Base-by-base conservation (phyloP, 192 early-diverging fungal species). In the Gryganskiella cystojenkinii region DNA sequence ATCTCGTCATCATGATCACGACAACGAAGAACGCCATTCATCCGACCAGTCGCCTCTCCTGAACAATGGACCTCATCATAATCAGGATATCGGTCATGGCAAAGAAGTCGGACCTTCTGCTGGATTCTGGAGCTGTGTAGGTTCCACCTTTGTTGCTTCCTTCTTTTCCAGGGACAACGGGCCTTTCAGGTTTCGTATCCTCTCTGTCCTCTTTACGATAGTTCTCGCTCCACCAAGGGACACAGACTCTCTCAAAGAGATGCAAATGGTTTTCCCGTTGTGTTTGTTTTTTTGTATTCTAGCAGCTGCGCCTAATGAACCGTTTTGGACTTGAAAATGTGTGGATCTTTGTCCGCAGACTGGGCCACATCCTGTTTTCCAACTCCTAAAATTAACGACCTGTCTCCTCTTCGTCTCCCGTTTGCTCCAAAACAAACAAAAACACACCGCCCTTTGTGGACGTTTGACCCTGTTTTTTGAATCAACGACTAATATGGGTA, bases 51-150 rank as follows among this genome's bases (percentile, higher is more conserved):
- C 74, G n/a, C 74, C 74, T 2, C 60, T 78, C 8, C 42, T 78
- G 40, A 78, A 78, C 66, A 60, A 67, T 35, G 74, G 74, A 19
- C 56, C 63, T 2, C 74, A 69, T 59, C 43, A 55, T 47, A 68
- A 78, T 33, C 24, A 62, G 4, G 74, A 78, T 52, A 13, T 78
- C 15, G 74, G 74, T 9, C 74, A 78, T 54, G 74, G 74, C 6
- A 64, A 40, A 28, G 66, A 78, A 59, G 74, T 78, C 19, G 74
- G 74, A 8, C 74, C 74, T 25, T 78, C 74, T 31, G 74, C 74
- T 47, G 61, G 74, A 0, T 76, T 76, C 37, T 76, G 72, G 72
- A 76, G 72, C 14, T 76, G 72, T 35, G 72, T 76, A 76, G 63
- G 72, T 75, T 40, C 13, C 37, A 9, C 13, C 13, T 33, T 28